phyloP scores from a whole-genome alignment of 129 eudicot genomes.

The Flaveria sonorensis region DNA sequence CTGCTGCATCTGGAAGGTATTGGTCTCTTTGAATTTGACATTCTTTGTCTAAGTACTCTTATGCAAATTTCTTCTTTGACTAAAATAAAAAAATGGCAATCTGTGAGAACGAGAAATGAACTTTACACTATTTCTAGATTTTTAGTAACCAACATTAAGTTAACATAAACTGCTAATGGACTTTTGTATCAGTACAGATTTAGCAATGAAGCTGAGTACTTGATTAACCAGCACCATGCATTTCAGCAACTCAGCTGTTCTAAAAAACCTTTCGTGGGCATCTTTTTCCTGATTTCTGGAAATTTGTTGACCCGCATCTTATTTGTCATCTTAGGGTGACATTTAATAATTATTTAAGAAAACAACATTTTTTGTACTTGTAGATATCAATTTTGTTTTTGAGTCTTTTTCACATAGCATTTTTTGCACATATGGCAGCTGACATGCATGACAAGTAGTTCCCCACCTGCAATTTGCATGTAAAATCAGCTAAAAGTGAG shows the following conservation, averaged over 20 bases:
- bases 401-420: background rate
- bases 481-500: conserved; percentile 1
- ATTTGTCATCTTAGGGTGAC: background rate
- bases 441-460: background rate
- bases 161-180: background rate
- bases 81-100: background rate
- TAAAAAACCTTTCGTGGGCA: background rate
- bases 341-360: background rate
- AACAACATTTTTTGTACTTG: background rate
- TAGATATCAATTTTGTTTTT: background rate
- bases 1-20: conserved; percentile 99
- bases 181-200: background rate
- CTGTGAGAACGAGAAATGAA: background rate
- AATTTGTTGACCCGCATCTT: background rate
- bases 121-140: background rate
- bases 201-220: background rate
- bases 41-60: background rate
- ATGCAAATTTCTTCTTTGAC: background rate
- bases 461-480: background rate
- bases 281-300: background rate
- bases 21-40: background rate
- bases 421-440: background rate
- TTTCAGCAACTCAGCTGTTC: too few species aligned
- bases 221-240: too few species aligned
- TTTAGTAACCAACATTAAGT: background rate